Percentiles rank a stretch among this genome's conserved stretches.
These are phyloP conservation scores for Sanghuangporus baumii DNA, from an alignment of 1,284 basidiomycete species.

Conservation along the genomic window DNA sequence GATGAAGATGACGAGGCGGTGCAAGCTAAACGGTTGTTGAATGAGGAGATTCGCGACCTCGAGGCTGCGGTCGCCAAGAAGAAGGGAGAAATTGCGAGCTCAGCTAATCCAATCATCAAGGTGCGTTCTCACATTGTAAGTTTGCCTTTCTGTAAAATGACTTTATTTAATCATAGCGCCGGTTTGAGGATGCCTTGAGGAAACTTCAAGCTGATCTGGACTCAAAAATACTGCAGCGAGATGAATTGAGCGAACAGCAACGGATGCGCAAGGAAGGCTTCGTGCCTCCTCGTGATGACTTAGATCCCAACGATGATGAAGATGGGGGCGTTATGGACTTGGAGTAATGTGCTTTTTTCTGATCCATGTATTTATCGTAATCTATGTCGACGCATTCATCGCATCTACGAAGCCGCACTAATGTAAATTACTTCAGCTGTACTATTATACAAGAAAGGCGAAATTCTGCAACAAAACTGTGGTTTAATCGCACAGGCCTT, in stretches of 20 bases:
- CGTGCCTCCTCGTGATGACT: constrained; percentile 38
- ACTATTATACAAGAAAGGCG: too few relatives aligned
- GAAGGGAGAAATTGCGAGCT: constrained; percentile 78
- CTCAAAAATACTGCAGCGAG: constrained; percentile 76
- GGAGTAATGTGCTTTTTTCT: background rate
- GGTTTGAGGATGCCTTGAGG: constrained; percentile 88
- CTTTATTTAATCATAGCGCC: constrained; percentile 52
- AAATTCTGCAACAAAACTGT: too few relatives aligned
- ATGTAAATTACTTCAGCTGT: too few relatives aligned
- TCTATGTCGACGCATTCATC: too few relatives aligned
- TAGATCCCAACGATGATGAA: constrained; percentile 38
- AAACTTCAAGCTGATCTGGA: constrained; percentile 85
- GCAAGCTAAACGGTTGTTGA: constrained; percentile 74
- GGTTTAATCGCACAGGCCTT: too few relatives aligned
- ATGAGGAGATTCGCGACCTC: constrained; percentile 86
- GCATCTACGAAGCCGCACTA: too few relatives aligned
- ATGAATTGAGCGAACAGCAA: constrained; percentile 69
- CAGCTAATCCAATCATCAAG: constrained; percentile 85
- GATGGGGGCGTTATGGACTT: constrained; percentile 30
- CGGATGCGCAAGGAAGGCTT: constrained; percentile 61
- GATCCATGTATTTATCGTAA: too few relatives aligned
- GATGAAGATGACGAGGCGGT: constrained; percentile 57
- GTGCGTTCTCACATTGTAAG: constrained; percentile 32
- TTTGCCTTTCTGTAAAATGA: constrained; percentile 5
- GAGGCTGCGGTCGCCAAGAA: constrained; percentile 88